phyloP scores from a whole-genome alignment of 2,329 filamentous ascomycete genomes.

The Penicillium polonicum region DNA sequence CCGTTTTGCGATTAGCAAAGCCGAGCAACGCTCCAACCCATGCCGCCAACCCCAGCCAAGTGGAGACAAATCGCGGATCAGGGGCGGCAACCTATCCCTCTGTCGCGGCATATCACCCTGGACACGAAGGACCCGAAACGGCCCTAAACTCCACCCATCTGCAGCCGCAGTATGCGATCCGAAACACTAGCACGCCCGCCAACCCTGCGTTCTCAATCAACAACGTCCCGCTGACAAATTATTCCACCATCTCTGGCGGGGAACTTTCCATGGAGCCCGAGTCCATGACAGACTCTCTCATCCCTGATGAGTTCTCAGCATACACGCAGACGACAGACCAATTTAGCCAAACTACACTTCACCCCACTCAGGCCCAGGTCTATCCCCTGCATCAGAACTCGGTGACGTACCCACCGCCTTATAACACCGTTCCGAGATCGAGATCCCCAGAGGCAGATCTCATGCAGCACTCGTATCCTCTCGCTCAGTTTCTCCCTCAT shows the following conservation, averaged over 20 bases:
- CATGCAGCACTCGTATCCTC: conserved; percentile 24
- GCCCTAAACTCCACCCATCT: conserved; percentile 1
- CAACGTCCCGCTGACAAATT: conserved; percentile 12
- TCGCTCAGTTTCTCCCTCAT: conserved; percentile 14
- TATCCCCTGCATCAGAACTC: conserved; percentile 33
- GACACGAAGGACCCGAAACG: background rate
- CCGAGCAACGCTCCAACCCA: conserved; percentile 37
- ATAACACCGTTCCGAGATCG: conserved; percentile 28
- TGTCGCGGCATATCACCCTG: conserved; percentile 4
- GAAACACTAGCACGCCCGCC: conserved; percentile 9
- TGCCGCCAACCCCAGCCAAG: conserved; percentile 7
- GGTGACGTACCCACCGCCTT: conserved; percentile 36
- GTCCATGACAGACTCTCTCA: conserved; percentile 21
- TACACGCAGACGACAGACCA: conserved; percentile 15
- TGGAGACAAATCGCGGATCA: background rate
- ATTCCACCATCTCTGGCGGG: conserved; percentile 26
- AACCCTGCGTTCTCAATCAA: conserved; percentile 14
- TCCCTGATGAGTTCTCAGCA: conserved; percentile 16
- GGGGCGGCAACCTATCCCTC: conserved; percentile 3
- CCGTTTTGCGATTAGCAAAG: conserved; percentile 60
- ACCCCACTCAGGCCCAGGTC: conserved; percentile 19
- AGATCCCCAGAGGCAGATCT: conserved; percentile 21
- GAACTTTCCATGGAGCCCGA: conserved; percentile 32
- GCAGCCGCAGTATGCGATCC: conserved; percentile 15
- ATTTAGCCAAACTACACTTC: conserved; percentile 17